These are phyloP conservation scores for Teratosphaeria zuluensis DNA, from an alignment of 2,329 filamentous ascomycete genomes.

Conservation along the genomic window DNA sequence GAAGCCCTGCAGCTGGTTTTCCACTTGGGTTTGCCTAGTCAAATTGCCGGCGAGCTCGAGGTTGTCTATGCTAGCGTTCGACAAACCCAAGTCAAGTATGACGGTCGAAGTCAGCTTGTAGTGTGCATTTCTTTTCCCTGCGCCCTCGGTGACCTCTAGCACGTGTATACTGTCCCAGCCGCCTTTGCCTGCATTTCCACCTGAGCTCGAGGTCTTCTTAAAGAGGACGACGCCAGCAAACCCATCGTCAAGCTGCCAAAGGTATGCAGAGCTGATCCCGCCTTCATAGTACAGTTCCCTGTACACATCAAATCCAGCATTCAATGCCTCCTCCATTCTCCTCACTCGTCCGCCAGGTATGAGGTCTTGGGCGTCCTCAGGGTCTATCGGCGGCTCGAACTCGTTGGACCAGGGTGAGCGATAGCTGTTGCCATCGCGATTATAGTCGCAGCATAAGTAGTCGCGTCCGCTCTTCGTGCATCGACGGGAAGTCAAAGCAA, in stretches of 20 bases:
- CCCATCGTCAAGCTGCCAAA: constrained; percentile 96
- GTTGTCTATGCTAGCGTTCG: constrained; percentile 59
- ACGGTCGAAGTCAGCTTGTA: constrained; percentile 98
- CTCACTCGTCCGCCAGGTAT: constrained; percentile 83
- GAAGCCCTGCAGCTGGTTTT: constrained; percentile 57
- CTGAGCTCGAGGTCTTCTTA: constrained; percentile 67
- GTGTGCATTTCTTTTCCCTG: constrained; percentile 74
- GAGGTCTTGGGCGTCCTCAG: constrained; percentile 64
- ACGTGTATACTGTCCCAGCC: constrained; percentile 99
- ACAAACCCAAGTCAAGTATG: constrained; percentile 74
- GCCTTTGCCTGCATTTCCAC: constrained; percentile 14
- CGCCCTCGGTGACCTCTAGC: constrained; percentile 78
- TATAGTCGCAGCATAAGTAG: constrained; percentile 98
- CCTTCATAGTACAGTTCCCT: constrained; percentile 95
- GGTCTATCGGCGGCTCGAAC: constrained; percentile 82
- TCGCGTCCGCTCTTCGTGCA: constrained; percentile 86
- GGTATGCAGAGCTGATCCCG: constrained; percentile 89
- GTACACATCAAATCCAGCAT: constrained; percentile 95
- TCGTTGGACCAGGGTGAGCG: constrained; percentile 98
- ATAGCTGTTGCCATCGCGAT: constrained; percentile 96
- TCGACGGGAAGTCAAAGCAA: constrained; percentile 76
- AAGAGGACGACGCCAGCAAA: constrained; percentile 92
- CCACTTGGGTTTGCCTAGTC: constrained; percentile 91
- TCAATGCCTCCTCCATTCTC: constrained; percentile 87
- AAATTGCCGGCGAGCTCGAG: constrained; percentile 96